These are phyloP conservation scores for Leccinum ponderosum DNA, from an alignment of 1,284 basidiomycete genomes.

Conservation along the genomic window DNA sequence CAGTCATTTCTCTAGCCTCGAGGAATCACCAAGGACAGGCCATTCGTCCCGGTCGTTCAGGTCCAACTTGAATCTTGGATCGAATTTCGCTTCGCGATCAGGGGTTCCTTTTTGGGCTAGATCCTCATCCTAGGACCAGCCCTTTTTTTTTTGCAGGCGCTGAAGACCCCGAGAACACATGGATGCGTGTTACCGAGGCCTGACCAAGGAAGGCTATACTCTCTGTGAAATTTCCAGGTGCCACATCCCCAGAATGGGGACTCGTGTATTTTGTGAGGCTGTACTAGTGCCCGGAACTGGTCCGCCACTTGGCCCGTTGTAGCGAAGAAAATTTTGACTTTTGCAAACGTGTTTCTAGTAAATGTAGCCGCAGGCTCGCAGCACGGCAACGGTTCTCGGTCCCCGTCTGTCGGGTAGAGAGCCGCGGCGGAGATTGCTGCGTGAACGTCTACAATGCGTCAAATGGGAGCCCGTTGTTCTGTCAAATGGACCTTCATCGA, in stretches of 20 bases:
- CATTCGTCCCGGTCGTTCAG: constrained; percentile 14
- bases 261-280: constrained; percentile 30
- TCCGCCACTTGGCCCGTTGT: constrained; percentile 4
- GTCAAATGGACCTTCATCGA: neutral
- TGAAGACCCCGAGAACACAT: constrained; percentile 26
- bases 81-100: constrained; percentile 26
- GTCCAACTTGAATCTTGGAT: constrained; percentile 21
- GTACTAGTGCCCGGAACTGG: constrained; percentile 17
- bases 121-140: constrained; percentile 12
- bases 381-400: constrained; percentile 10
- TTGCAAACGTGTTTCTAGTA: constrained; percentile 4
- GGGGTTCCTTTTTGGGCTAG: constrained; percentile 30
- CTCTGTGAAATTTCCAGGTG: constrained; percentile 17
- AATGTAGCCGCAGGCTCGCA: constrained; percentile 10
- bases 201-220: constrained; percentile 37
- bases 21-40: constrained; percentile 27
- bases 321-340: constrained; percentile 18
- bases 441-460: constrained; percentile 12
- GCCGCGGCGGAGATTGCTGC: constrained; percentile 35
- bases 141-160: constrained; percentile 29
- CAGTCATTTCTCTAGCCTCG: constrained; percentile 16
- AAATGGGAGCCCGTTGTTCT: constrained; percentile 5
- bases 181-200: constrained; percentile 29
- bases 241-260: constrained; percentile 17
- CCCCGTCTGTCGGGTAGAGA: constrained; percentile 15